Base-by-base conservation (phyloP, 495 filamentous ascomycete genomes). In the Xylaria nigripes region DNA sequence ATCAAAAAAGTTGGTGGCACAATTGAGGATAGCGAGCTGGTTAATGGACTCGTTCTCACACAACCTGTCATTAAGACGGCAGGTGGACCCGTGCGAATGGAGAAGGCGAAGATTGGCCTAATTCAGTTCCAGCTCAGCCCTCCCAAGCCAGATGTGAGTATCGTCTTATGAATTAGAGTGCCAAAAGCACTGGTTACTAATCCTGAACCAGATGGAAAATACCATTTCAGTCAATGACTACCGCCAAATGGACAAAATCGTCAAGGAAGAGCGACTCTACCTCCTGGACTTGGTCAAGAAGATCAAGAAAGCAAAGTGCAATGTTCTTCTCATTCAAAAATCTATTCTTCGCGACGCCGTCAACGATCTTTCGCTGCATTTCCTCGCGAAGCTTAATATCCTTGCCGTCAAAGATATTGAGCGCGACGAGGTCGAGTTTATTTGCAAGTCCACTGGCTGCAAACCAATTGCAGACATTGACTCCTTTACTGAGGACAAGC, bases 261-360 rank as follows among this genome's bases (percentile, higher is more conserved):
- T 98, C 51, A 98, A 98, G 72, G 93, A 98, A 74, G 93, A 98
- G 76, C 89, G 94, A 54, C 89, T 90, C 55, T 98, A 98, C 72
- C 79, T 98, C 54, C 82, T 98, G 42, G 96, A 96, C 74, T 89
- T 98, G 83, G 90, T 90, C 65, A 98, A 98, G 82, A 98, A 96
- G 81, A 98, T 98, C 74, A 95, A 96, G 76, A 97, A 96, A 78
- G 91, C 90, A 61, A 96, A 96, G 74, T 98, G 93, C 77, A 98
- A 98, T 64, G 94, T 98, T 29, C 84, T 98, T 50, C 79, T 98
- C 60, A 96, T 98, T 61, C 93, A 98, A 67, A 98, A 98, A 72
- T 96, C 92, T 16, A 98, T 98, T 60, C 82, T 98, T 42, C 83
- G 93, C 61, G 93, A 98, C 66, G 93, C 93, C 43, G 90, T 98